Percentiles rank a stretch among this genome's conserved stretches.
phyloP scores from a whole-genome alignment of 805 yeast genomes.

The Ogataea degrootiae region DNA sequence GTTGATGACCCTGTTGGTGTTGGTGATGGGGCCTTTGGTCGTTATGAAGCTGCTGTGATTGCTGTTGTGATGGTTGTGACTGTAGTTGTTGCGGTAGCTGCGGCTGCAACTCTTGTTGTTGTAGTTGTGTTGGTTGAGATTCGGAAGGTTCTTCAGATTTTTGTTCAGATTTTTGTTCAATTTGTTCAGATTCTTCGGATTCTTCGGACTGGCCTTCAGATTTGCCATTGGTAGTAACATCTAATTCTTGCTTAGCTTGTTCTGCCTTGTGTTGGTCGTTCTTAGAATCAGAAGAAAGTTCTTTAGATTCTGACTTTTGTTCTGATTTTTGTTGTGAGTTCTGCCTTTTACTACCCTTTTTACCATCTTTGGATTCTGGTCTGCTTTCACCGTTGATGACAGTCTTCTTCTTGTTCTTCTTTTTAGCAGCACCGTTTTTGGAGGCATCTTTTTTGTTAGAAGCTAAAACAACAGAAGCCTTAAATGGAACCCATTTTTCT shows the following conservation, averaged over 20 bases:
- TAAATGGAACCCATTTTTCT: conserved; percentile 72
- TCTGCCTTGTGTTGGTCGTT: no score
- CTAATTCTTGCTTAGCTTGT: not conserved
- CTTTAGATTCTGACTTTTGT: not conserved
- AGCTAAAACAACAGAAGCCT: conserved; percentile 46
- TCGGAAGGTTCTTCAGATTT: not conserved
- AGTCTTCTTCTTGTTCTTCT: conserved; percentile 20
- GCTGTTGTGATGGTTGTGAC: not conserved
- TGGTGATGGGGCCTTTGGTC: not conserved
- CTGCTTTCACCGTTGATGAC: conserved; percentile 5
- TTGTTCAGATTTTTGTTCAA: not conserved
- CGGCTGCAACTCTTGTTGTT: not conserved
- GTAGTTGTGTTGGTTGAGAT: not conserved
- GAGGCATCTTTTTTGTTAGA: conserved; percentile 11
- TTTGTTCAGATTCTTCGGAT: no score
- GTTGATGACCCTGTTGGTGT: not conserved
- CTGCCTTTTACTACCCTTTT: conserved; percentile 1
- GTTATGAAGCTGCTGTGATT: not conserved
- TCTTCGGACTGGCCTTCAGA: not conserved
- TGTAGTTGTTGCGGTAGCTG: conserved; percentile 2
- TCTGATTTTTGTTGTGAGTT: conserved; percentile 1
- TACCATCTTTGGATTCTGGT: conserved; percentile 3
- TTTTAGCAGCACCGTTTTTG: conserved; percentile 13
- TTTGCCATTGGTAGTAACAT: not conserved
- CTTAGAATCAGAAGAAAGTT: no score